Base-by-base conservation (phyloP, 2,329 filamentous ascomycete species). In the Xylaria sp. region DNA sequence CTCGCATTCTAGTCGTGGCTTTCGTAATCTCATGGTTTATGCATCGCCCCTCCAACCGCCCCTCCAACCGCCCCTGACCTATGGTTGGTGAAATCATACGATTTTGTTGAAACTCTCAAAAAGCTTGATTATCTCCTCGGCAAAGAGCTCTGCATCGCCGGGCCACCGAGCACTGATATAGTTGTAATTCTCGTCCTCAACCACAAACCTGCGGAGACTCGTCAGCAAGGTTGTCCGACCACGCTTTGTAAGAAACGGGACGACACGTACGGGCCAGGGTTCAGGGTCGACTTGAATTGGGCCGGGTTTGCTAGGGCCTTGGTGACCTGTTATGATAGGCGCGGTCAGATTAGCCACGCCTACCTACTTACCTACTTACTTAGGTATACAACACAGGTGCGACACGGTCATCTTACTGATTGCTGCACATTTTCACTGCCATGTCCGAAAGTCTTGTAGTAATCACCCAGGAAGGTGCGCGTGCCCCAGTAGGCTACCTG, bases 381-480 rank as follows among this genome's bases (percentile, higher is more conserved):
- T n/a, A 10, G 25, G 3, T 40, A 35, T 21, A 9, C 5, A 15
- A n/a, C 3, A 11, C 19, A 6, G 11, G n/a, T n/a, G n/a, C n/a
- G 4, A 27, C 7, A 15, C 11, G 15, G 9, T 25, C 3, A 15
- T 70, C 78, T 70, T 67, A 83, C 81, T 41, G 77, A 75, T 5
- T 75, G 72, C 65, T 85, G 80, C 3, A 83, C 80, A 60, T 80
- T 76, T 33, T 81, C 80, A 60, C 79, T 82, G 0, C 81, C 78
- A 3, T 78, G 78, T 1, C 83, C 83, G 57, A 83, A 85, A 2
- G 82, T 84, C 76, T 85, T 85, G 70, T 84, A 85, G 64, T 85
- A 85, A 57, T 85, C 83, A 3, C 82, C 83, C 11, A 85, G 68
- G 41, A 83, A 79, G 2, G 73, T 70, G 37, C 80, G 73, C 3